Base-by-base conservation (phyloP, 2,329 filamentous ascomycete genomes). In the Neonectria neomacrospora region DNA sequence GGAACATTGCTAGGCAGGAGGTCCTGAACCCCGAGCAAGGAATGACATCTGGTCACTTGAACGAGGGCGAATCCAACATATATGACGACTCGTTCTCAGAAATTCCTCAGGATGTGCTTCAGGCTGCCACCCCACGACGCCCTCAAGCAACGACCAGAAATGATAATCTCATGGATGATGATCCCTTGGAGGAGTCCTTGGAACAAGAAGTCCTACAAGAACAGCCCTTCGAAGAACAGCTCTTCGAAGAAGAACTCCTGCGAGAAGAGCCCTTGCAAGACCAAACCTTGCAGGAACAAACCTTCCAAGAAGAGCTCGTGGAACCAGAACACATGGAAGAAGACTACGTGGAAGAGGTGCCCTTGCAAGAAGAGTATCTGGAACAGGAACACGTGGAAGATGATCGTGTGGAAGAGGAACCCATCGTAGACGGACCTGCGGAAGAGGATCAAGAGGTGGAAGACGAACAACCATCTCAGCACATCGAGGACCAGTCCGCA, bases 11-110 rank as follows among this genome's bases (percentile, higher is more conserved):
- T 3, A 23, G 10, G 22, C 53, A 53, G 30, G 58, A 63, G 14
- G 44, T 63, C 14, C 26, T 64, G 9, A 58, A 55, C 9, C 41
- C 66, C 44, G 52, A 61, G 28, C 50, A 51, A 14, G 60, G 16
- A 53, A 30, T 47, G 51, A 52, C 34, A 37, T 58, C 71, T 30
- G 63, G 47, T 5, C 50, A 41, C 10, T 54, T 67, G 1, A 71
- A 71, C 3, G 69, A 75, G 2, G 74, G 78, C 2, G 75, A 79
- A 22, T 72, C 76, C 2, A 75, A 74, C 41, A 53, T 74, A 28
- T 85, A 86, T 47, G 83, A 87, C 1, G 85, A 88, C 65, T 86
- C 85, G 0, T 88, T 88, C 67, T 88, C 85, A 0, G 84, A 86
- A 54, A 85, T 88, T 16, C 84, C 86, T 1, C 80, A 84, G 16